Evolutionary conservation across 1,284 basidiomycete species (phyloP), one percentile per base, ranked within the genome.

Genomic region (Melampsora americana): DNA sequence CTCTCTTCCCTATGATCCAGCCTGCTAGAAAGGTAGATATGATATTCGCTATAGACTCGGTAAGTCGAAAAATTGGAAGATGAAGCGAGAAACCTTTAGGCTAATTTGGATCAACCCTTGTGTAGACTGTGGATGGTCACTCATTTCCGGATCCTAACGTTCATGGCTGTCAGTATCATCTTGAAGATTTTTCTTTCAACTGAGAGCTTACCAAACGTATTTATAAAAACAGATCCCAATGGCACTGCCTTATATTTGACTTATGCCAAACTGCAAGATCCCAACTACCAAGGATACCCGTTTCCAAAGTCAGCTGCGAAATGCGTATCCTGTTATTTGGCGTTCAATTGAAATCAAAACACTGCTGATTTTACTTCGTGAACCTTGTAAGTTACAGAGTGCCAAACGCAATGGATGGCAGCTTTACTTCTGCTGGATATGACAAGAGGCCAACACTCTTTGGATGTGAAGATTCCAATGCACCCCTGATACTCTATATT

Each of bases 381-480:
- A 23, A 39, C 35, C 12, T 46, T 26, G 18, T 32, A 66, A 56
- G 53, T 35, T 44, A 5, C 50, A 75, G 73, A 61, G 68, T 75
- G 16, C 73, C 73, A 26, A 76, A 76, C 32, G 61, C 62, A n/a
- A 39, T 61, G 16, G 46, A 62, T 28, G 60, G 30, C 62, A 20
- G 60, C 14, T 76, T 76, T 39, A 30, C 53, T 5, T 9, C 66
- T 0, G 66, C 39, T 48, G 73, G 73, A 26, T 76, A 69, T 42
- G 68, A 68, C 23, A 61, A 69, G 35, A 60, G 73, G 23, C 73
- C 73, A 12, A 76, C 73, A 56, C 68, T 76, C n/a, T 76, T 76
- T 53, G 73, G 73, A 20, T 76, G 73, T 46, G 26, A 69, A 0
- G 66, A 46, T 56, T 9, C 53, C n/a, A 44, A 20, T 1, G 66